phyloP scores from a whole-genome alignment of 768 basidiomycete genomes.

The Mycena metata region DNA sequence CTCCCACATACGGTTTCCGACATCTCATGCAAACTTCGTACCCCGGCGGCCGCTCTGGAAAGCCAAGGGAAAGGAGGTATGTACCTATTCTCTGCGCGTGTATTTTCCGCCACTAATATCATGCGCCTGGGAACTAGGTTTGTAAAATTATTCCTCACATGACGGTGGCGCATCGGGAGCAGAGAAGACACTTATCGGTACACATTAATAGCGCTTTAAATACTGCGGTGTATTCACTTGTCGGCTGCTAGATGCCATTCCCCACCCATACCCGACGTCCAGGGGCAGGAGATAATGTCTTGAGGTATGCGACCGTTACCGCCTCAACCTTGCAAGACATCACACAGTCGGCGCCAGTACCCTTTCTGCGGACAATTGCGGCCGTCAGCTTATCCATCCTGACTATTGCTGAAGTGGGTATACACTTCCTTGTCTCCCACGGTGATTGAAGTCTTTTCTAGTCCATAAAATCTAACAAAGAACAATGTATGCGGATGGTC shows the following conservation, averaged over 20 bases:
- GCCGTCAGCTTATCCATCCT: constrained; percentile 29
- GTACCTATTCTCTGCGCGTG: too few relatives aligned
- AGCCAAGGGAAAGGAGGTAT: too few relatives aligned
- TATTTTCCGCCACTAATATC: too few relatives aligned
- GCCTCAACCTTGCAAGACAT: constrained; percentile 20
- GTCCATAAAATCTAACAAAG: constrained; percentile 21
- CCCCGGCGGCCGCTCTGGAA: too few relatives aligned
- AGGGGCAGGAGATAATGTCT: constrained; percentile 5
- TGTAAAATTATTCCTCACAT: too few relatives aligned
- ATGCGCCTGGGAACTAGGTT: too few relatives aligned
- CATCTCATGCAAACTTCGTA: too few relatives aligned
- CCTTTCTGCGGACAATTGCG: constrained; percentile 28
- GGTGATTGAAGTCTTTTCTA: constrained; percentile 1
- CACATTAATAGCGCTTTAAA: too few relatives aligned
- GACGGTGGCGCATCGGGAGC: too few relatives aligned
- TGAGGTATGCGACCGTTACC: constrained; percentile 18
- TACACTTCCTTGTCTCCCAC: not conserved
- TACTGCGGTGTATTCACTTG: too few relatives aligned
- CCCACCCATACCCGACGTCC: not conserved
- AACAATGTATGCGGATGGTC: constrained; percentile 25
- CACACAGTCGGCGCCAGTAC: constrained; percentile 1
- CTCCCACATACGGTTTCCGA: too few relatives aligned
- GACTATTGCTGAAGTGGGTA: constrained; percentile 10
- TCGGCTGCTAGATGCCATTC: constrained; percentile 1
- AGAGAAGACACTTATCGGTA: too few relatives aligned